Base-by-base conservation (phyloP, 2,329 filamentous ascomycete species). In the Pezicula neosporulosa region DNA sequence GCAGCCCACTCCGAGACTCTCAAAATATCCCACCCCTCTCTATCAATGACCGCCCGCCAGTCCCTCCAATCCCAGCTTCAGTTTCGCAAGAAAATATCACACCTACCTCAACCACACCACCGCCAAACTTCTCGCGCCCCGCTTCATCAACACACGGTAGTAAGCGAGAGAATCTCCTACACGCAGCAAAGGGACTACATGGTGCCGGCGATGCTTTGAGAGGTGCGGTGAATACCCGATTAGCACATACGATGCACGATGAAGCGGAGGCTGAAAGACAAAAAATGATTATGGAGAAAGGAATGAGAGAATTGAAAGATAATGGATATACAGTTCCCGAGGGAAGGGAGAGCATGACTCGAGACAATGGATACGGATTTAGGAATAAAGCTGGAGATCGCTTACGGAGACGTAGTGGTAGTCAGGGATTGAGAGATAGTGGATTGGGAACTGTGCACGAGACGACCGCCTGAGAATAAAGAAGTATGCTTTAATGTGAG, bases 131-230 rank as follows among this genome's bases (percentile, higher is more conserved):
- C n/a, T 30, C 47, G 5, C 21, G 19, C 13, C 19, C 38, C 37
- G 24, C 16, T 27, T 10, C 47, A 5, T 10, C 30, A 33, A 42
- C 47, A 13, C 47, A 15, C 21, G 4, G 18, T 6, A 35, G 28
- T 13, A 27, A 47, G 27, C 39, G 52, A 6, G 42, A 48, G 37
- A 48, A 43, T 21, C 33, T 58, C 3, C 35, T 43, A 8, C 50
- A 35, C 9, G 55, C 56, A 5, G 18, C 51, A 4, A 61, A 60
- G 37, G 60, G 60, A 8, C 30, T 63, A 1, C 55, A 57, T 33
- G 60, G 60, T 18, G 59, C 59, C 9, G 52, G 56, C 2, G 60
- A 63, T 41, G 60, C 57, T 4, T 16, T 63, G 2, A 37, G 60
- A 30, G 60, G 60, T 15, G 48, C 51, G 8, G 49, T 63, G 3